Percentiles rank a stretch among this genome's conserved stretches.
Conservation (phyloP, 1,139 yeast species). For the Tardiomyces digboiensis region DNA sequence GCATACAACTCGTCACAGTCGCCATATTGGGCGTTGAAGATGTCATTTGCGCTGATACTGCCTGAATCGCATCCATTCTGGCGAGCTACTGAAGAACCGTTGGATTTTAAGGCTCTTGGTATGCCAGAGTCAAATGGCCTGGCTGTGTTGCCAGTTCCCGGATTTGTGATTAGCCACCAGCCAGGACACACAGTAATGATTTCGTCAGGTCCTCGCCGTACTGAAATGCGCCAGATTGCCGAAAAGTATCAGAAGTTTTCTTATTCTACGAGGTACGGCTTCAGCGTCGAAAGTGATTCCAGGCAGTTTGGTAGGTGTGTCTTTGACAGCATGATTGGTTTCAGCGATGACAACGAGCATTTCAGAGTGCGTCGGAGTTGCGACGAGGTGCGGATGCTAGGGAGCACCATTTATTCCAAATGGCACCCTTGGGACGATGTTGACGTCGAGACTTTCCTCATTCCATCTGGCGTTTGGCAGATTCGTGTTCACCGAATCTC, state of each 20-base stretch:
- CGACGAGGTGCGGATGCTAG: constrained; percentile 17
- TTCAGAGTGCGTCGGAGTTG: constrained; percentile 13
- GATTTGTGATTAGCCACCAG: constrained; percentile 19
- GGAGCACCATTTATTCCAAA: constrained; percentile 14
- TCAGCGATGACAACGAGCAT: constrained; percentile 12
- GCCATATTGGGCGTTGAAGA: constrained; percentile 26
- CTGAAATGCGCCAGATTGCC: constrained; percentile 14
- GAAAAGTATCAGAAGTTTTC: constrained; percentile 27
- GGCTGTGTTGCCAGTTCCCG: constrained; percentile 12
- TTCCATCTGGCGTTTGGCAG: constrained; percentile 19
- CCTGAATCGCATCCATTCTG: constrained; percentile 17
- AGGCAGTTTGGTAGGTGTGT: constrained; percentile 15
- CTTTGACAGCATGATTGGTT: constrained; percentile 14
- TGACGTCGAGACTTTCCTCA: constrained; percentile 20
- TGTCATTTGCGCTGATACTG: constrained; percentile 13
- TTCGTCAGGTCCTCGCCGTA: constrained; percentile 22
- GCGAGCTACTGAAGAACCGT: constrained; percentile 9
- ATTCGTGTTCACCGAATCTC: constrained; percentile 18
- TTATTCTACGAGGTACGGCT: constrained; percentile 24
- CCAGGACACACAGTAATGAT: constrained; percentile 20
- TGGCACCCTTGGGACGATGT: constrained; percentile 22
- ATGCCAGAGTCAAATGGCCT: constrained; percentile 2
- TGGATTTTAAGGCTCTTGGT: background rate
- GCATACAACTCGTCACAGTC: constrained; percentile 24
- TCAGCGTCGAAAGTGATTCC: constrained; percentile 18